These are phyloP conservation scores for Flaveria ramosissima DNA, from an alignment of 129 eudicot genomes.

Conservation along the genomic window DNA sequence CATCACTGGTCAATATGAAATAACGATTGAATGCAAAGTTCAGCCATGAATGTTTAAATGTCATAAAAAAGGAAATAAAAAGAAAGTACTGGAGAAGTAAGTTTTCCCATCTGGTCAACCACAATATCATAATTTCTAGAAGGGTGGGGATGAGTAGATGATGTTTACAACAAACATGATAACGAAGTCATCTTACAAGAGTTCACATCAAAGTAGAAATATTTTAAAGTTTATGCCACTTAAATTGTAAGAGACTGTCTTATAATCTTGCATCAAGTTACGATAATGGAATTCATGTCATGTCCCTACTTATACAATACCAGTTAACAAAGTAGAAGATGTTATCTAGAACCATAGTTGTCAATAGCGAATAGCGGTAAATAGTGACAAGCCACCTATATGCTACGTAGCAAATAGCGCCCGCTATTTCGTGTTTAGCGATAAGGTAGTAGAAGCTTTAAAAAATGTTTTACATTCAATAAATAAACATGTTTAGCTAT, in stretches of 20 bases:
- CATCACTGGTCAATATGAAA: neutral
- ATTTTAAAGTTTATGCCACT: neutral
- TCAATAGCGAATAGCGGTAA: too few relatives aligned
- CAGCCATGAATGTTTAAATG: neutral
- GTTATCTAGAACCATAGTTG: too few relatives aligned
- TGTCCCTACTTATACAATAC: neutral
- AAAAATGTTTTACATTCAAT: too few relatives aligned
- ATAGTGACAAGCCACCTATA: too few relatives aligned
- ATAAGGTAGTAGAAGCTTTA: too few relatives aligned
- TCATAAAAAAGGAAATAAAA: neutral
- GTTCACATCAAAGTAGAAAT: too few relatives aligned
- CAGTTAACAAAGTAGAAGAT: too few relatives aligned
- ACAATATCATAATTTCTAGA: neutral
- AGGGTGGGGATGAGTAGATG: neutral
- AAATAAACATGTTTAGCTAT: too few relatives aligned
- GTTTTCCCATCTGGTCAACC: neutral
- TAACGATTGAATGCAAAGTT: constrained; percentile 2
- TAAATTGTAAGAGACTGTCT: neutral
- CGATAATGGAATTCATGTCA: neutral
- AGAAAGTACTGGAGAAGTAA: neutral
- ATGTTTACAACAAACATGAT: neutral
- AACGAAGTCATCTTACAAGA: too few relatives aligned
- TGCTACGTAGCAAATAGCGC: too few relatives aligned
- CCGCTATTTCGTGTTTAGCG: too few relatives aligned
- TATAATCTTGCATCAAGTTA: neutral